phyloP scores from a whole-genome alignment of 345 rosid genomes.

The Camelina hispida region DNA sequence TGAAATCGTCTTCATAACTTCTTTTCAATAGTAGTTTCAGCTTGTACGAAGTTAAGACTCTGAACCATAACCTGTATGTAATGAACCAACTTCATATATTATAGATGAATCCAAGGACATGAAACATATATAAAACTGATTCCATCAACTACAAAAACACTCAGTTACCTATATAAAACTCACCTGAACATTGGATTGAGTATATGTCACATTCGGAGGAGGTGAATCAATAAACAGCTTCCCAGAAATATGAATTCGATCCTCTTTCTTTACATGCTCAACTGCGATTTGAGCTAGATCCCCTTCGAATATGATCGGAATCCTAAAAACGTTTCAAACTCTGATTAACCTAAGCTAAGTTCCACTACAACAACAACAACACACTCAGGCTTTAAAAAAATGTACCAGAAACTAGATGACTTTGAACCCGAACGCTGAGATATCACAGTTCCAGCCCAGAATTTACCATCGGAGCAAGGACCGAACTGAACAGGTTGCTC shows the following conservation, averaged over 20 bases:
- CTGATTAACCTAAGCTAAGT: neutral
- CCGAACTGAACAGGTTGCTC: slow-evolving; percentile 52
- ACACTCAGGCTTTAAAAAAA: neutral
- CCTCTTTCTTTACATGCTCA: slow-evolving; percentile 63
- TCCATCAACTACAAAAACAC: too few species aligned
- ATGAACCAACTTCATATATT: slow-evolving; percentile 12
- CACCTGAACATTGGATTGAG: slow-evolving; percentile 66
- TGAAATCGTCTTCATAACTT: neutral
- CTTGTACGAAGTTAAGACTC: slow-evolving; percentile 61
- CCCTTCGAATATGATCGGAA: slow-evolving; percentile 76
- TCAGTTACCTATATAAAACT: neutral
- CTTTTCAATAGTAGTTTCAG: neutral
- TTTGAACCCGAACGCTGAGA: slow-evolving; percentile 48
- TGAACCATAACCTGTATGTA: slow-evolving; percentile 72
- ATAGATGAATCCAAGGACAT: slow-evolving; percentile 8
- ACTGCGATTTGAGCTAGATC: slow-evolving; percentile 74
- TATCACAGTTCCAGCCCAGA: slow-evolving; percentile 68
- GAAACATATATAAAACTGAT: too few species aligned
- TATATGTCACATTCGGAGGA: slow-evolving; percentile 42
- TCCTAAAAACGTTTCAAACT: slow-evolving; percentile 48
- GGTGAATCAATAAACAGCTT: slow-evolving; percentile 58
- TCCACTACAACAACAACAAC: neutral
- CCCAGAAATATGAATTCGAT: slow-evolving; percentile 66
- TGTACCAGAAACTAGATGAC: slow-evolving; percentile 47
- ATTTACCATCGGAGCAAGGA: slow-evolving; percentile 53